phyloP scores from a whole-genome alignment of 2,329 filamentous ascomycete species.

The Trichophyton rubrum region DNA sequence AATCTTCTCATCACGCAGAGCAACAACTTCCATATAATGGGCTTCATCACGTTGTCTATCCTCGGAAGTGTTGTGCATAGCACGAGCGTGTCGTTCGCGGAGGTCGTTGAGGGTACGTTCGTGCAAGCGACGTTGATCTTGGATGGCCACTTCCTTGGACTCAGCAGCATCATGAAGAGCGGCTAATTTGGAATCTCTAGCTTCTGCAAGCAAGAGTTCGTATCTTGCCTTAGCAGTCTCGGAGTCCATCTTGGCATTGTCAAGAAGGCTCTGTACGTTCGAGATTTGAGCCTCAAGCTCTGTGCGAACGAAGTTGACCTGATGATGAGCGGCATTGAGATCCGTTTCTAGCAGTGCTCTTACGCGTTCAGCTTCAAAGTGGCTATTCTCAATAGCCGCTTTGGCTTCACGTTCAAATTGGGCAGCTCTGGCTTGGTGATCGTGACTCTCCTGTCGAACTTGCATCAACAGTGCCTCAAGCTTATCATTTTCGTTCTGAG shows the following conservation, averaged over 20 bases:
- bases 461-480: constrained; percentile 46
- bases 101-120: constrained; percentile 64
- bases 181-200: constrained; percentile 54
- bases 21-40: constrained; percentile 68
- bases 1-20: constrained; percentile 69
- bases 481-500: constrained; percentile 47
- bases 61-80: constrained; percentile 60
- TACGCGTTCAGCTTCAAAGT: constrained; percentile 67
- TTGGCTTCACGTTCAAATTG: constrained; percentile 70
- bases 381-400: constrained; percentile 67
- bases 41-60: constrained; percentile 71
- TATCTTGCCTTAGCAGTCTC: constrained; percentile 70
- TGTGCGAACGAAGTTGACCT: constrained; percentile 61
- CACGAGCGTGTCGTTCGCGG: constrained; percentile 60
- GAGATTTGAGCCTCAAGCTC: constrained; percentile 68
- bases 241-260: constrained; percentile 63
- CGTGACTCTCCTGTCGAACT: constrained; percentile 47
- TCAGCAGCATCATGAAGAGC: constrained; percentile 44
- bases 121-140: constrained; percentile 52
- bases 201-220: constrained; percentile 75
- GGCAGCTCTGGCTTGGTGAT: constrained; percentile 55
- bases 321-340: constrained; percentile 66
- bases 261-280: constrained; percentile 60
- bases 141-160: constrained; percentile 40
- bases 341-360: constrained; percentile 68